These are phyloP conservation scores for Vigna nakashimae DNA, from an alignment of 306 rosid species.

Conservation along the genomic window DNA sequence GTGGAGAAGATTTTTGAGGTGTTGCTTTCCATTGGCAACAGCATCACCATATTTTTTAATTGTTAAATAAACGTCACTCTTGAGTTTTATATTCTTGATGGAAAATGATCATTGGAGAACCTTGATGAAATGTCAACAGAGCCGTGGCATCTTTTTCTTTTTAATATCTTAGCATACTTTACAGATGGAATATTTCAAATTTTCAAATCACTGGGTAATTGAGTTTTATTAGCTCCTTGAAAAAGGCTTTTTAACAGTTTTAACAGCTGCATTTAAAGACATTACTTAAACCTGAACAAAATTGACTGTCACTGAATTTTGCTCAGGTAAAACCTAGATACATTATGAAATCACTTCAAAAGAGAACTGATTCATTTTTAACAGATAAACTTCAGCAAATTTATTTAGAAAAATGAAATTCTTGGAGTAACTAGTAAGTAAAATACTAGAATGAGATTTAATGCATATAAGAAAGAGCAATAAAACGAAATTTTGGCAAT, in stretches of 20 bases:
- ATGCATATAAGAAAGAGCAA: background rate
- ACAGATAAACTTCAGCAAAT: background rate
- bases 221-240: background rate
- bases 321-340: background rate
- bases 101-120: conserved; percentile 54
- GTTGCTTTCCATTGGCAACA: conserved; percentile 47
- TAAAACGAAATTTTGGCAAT: conserved; percentile 1
- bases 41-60: conserved; percentile 49
- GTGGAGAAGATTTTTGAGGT: conserved; percentile 42
- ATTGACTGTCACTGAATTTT: conserved; percentile 24
- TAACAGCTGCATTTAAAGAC: background rate
- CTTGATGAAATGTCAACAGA: conserved; percentile 49
- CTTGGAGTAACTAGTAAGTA: background rate
- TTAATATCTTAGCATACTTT: conserved; percentile 4
- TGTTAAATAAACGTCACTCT: conserved; percentile 48
- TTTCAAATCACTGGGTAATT: background rate
- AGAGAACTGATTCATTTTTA: background rate
- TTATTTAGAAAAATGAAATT: background rate
- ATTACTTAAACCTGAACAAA: conserved; percentile 17
- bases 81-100: conserved; percentile 42
- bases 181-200: background rate
- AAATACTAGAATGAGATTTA: background rate
- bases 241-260: conserved; percentile 8
- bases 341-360: background rate
- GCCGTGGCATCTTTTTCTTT: conserved; percentile 29